phyloP scores from a whole-genome alignment of 2,329 filamentous ascomycete species.

The Alternaria consortialis region DNA sequence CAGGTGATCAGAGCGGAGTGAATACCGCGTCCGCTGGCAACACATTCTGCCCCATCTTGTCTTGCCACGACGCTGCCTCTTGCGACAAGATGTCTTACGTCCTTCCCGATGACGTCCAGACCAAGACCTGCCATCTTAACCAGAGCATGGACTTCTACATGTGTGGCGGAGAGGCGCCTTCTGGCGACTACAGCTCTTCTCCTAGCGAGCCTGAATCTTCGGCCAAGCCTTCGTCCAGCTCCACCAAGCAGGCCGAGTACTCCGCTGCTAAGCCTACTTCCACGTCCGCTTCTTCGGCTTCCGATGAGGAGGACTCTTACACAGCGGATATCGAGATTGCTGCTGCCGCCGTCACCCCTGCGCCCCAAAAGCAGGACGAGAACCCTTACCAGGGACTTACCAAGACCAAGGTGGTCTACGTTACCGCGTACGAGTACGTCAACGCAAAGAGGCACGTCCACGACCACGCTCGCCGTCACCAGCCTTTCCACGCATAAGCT shows the following conservation, averaged over 20 bases:
- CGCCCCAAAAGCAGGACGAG: constrained; percentile 20
- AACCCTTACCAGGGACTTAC: constrained; percentile 15
- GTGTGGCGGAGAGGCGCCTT: constrained; percentile 43
- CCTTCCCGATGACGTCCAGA: constrained; percentile 43
- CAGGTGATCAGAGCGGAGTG: constrained; percentile 30
- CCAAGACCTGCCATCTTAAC: constrained; percentile 41
- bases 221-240: constrained; percentile 7
- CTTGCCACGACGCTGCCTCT: constrained; percentile 29
- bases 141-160: constrained; percentile 47
- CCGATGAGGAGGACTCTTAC: constrained; percentile 14
- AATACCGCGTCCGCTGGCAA: constrained; percentile 30
- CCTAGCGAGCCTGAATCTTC: constrained; percentile 14
- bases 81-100: constrained; percentile 47
- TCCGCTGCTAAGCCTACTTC: constrained; percentile 22
- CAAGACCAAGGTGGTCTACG: constrained; percentile 46
- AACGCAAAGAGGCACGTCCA: constrained; percentile 49
- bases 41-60: constrained; percentile 45
- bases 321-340: constrained; percentile 26
- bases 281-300: constrained; percentile 8
- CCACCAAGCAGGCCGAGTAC: neutral
- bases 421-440: constrained; percentile 43
- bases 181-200: constrained; percentile 21
- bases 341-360: constrained; percentile 37
- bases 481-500: constrained; percentile 45
- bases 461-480: constrained; percentile 40